Conservation (phyloP, 106 monocot genomes). For the Phalaenopsis aphrodite region DNA sequence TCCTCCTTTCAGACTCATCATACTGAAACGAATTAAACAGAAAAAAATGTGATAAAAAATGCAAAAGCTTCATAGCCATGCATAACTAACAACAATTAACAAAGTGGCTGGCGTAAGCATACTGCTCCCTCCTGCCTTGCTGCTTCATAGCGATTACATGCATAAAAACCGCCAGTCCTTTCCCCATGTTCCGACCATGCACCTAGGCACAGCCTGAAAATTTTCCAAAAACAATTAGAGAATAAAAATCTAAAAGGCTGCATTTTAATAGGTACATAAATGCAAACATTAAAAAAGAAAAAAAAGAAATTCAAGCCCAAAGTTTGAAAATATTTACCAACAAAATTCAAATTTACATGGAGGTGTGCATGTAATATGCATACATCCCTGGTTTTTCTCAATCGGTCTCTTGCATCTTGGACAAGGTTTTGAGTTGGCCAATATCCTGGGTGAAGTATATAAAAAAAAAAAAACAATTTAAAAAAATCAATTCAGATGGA, state of each 20-base stretch:
- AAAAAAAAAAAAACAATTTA: not conserved
- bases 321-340: constrained; percentile 37
- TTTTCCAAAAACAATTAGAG: constrained; percentile 4
- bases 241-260: not conserved
- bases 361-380: constrained; percentile 89
- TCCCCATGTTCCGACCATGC: constrained; percentile 88
- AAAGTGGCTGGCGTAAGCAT: constrained; percentile 11
- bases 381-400: constrained; percentile 90
- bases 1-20: constrained; percentile 82
- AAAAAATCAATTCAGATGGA: constrained; percentile 1
- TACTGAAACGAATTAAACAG: constrained; percentile 40
- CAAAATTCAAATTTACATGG: constrained; percentile 94
- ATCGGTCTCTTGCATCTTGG: constrained; percentile 85
- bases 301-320: not conserved
- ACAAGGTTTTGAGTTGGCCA: constrained; percentile 88
- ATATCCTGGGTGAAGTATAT: constrained; percentile 49
- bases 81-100: not conserved
- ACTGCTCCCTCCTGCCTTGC: constrained; percentile 85
- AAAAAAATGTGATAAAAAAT: constrained; percentile 4
- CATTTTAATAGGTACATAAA: not conserved
- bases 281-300: not conserved
- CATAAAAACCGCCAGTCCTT: constrained; percentile 83
- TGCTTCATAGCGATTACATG: constrained; percentile 81
- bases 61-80: not conserved
- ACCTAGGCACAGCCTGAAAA: constrained; percentile 72